Evolutionary conservation across 148 eudicot species (phyloP).

Genomic region (Nepenthes mirabilis): DNA sequence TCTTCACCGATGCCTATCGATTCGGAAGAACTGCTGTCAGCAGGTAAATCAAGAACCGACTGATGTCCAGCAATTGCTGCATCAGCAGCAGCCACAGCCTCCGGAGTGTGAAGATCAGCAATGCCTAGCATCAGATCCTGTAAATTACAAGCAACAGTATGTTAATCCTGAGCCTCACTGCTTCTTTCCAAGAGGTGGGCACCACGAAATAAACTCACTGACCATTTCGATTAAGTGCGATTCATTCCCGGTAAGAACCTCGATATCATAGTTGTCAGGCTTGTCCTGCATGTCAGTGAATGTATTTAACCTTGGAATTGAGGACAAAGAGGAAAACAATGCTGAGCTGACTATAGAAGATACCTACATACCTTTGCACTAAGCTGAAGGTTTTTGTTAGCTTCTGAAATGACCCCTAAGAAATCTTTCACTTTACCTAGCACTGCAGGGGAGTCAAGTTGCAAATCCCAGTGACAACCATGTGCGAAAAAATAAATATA

Average conservation of each 20-base stretch:
- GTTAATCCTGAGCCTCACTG: not conserved
- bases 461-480: too few relatives aligned
- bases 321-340: not conserved
- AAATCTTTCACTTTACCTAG: slow-evolving; percentile 63
- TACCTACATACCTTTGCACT: slow-evolving; percentile 42
- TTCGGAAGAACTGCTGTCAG: slow-evolving; percentile 21
- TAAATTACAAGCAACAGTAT: not conserved
- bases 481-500: too few relatives aligned
- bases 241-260: slow-evolving; percentile 56
- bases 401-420: slow-evolving; percentile 61
- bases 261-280: slow-evolving; percentile 54
- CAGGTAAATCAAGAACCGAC: slow-evolving; percentile 22
- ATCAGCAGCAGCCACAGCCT: slow-evolving; percentile 84
- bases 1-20: slow-evolving; percentile 35
- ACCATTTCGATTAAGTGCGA: slow-evolving; percentile 90
- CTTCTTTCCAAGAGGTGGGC: not conserved
- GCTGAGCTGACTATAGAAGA: not conserved
- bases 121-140: slow-evolving; percentile 93
- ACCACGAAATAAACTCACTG: slow-evolving; percentile 1
- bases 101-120: slow-evolving; percentile 86
- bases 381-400: slow-evolving; percentile 53
- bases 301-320: not conserved
- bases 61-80: slow-evolving; percentile 56
- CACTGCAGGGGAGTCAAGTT: slow-evolving; percentile 24
- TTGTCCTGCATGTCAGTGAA: slow-evolving; percentile 33